phyloP scores from a whole-genome alignment of 2,329 filamentous ascomycete species.

The Lojkania enalia region DNA sequence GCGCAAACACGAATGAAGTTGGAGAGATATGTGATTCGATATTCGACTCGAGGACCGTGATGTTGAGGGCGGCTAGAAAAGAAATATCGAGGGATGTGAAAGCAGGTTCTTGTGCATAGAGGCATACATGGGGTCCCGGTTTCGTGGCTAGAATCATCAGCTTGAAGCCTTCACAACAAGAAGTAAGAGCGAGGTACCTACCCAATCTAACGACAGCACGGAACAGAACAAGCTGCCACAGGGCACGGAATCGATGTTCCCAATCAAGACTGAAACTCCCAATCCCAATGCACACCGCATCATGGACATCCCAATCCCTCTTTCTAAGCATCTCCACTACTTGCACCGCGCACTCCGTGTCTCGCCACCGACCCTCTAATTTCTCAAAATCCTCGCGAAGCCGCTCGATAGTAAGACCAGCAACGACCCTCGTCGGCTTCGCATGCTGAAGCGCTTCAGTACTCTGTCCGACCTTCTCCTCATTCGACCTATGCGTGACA shows the following conservation, averaged over 20 bases:
- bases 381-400: conserved; percentile 26
- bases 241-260: conserved; percentile 34
- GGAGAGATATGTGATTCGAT: conserved; percentile 27
- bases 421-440: conserved; percentile 21
- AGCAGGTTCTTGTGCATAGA: conserved; percentile 42
- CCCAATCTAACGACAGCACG: conserved; percentile 23
- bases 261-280: conserved; percentile 43
- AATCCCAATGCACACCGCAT: conserved; percentile 42
- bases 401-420: conserved; percentile 30
- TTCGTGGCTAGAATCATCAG: neutral
- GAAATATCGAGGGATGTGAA: conserved; percentile 37
- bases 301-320: conserved; percentile 17
- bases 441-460: conserved; percentile 6
- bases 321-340: conserved; percentile 18
- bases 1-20: conserved; percentile 37
- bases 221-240: conserved; percentile 46
- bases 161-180: neutral
- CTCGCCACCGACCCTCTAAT: conserved; percentile 29
- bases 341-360: conserved; percentile 25
- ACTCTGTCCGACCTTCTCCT: conserved; percentile 9
- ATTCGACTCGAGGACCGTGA: conserved; percentile 17
- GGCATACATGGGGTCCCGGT: conserved; percentile 8
- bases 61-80: conserved; percentile 29
- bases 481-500: conserved; percentile 28
- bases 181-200: conserved; percentile 7